These are phyloP conservation scores for Pulveroboletus sp. DNA, from an alignment of 768 basidiomycete genomes.

Conservation along the genomic window DNA sequence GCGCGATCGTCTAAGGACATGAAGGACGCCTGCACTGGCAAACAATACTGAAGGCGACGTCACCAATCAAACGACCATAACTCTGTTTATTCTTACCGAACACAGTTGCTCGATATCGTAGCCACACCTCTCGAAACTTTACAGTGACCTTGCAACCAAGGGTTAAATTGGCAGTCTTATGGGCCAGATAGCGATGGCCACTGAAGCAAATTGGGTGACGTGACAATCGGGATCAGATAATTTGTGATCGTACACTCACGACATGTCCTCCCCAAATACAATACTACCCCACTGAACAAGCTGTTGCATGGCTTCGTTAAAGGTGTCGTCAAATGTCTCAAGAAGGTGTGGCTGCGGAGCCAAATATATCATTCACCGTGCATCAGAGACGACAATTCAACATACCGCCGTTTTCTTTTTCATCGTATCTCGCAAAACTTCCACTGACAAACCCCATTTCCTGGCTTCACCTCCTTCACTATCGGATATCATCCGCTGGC, in stretches of 20 bases:
- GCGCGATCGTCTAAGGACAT: constrained; percentile 30
- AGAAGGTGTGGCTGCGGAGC: constrained; percentile 48
- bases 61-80: constrained; percentile 9
- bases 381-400: constrained; percentile 12
- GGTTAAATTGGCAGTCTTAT: constrained; percentile 62
- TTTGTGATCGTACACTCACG: constrained; percentile 44
- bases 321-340: constrained; percentile 63
- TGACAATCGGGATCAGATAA: constrained; percentile 21
- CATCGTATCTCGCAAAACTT: constrained; percentile 51
- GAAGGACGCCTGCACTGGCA: constrained; percentile 11
- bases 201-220: constrained; percentile 36
- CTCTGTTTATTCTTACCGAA: constrained; percentile 43
- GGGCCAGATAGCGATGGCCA: constrained; percentile 69
- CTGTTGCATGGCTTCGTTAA: constrained; percentile 75
- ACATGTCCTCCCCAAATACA: constrained; percentile 55
- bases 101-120: constrained; percentile 59
- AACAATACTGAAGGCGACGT: constrained; percentile 28
- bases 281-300: constrained; percentile 71
- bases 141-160: constrained; percentile 65
- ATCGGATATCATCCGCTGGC: constrained; percentile 29
- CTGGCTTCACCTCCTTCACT: constrained; percentile 65
- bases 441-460: constrained; percentile 69
- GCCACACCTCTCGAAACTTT: constrained; percentile 62
- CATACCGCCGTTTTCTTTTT: constrained; percentile 53
- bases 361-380: constrained; percentile 17